Evolutionary conservation across 768 basidiomycete genomes (phyloP).

Genomic region (Serendipita sp.): DNA sequence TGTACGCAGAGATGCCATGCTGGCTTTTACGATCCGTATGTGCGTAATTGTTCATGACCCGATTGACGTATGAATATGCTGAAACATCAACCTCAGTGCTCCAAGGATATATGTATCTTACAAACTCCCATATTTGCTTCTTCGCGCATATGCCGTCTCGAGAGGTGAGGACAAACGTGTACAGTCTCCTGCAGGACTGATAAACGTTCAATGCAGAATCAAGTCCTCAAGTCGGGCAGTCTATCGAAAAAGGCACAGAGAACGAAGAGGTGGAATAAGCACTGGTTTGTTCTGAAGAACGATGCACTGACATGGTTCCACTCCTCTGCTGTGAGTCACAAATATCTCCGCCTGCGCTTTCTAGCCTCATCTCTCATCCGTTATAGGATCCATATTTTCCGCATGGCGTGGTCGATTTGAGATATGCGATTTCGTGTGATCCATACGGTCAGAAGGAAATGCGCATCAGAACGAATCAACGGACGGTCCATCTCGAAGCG

Average conservation of each 20-base stretch:
- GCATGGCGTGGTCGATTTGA: conserved; percentile 86
- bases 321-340: conserved; percentile 60
- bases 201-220: conserved; percentile 40
- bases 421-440: conserved; percentile 86
- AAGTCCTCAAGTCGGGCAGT: conserved; percentile 82
- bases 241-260: conserved; percentile 76
- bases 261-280: conserved; percentile 84
- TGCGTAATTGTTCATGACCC: conserved; percentile 29
- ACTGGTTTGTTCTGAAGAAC: conserved; percentile 95
- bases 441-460: conserved; percentile 62
- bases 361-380: conserved; percentile 8
- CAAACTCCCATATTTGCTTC: conserved; percentile 87
- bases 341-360: not conserved
- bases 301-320: conserved; percentile 96
- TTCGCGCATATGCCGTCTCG: conserved; percentile 86
- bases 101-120: conserved; percentile 96
- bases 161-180: conserved; percentile 41
- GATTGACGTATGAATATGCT: not conserved
- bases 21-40: conserved; percentile 82
- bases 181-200: no score
- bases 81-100: conserved; percentile 39
- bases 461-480: conserved; percentile 70
- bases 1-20: conserved; percentile 66
- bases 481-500: conserved; percentile 51
- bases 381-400: conserved; percentile 92